Evolutionary conservation across 352 stramenopile genomes (phyloP), one percentile per base, ranked within the genome.

Genomic region (Elongisporangium senticosum): DNA sequence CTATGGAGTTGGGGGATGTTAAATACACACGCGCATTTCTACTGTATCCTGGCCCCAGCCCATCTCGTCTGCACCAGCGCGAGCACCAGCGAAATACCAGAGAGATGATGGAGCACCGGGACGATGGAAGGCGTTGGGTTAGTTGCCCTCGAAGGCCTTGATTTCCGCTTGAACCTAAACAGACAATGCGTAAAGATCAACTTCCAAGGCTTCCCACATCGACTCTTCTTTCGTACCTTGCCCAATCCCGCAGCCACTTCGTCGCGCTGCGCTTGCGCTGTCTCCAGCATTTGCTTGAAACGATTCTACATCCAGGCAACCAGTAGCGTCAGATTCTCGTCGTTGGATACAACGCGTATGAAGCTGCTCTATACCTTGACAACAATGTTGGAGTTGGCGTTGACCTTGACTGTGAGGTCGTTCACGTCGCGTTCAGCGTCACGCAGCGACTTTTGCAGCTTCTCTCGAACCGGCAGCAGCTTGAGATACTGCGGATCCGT

Each of bases 271-370:
- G 73, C 73, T 40, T 74, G 71, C 8, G 76, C 79, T 8, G 69
- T 84, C 53, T 93, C 80, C 39, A 90, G 76, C 77, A 90, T 84
- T 75, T 87, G 78, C 61, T 89, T 89, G 67, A 90, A 87, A 7
- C 79, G 79, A 63, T 88, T 88, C 81, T 91, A 59, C 59, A n/a
- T 4, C 2, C 23, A 26, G 23, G 23, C 23, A 5, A 26, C 23
- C 23, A 26, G 23, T 14, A 22, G 7, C 49, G 48, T 55, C 7
- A 13, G 15, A 49, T 13, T 33, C 20, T 17, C 14, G 6, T 48
- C 33, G n/a, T 23, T 20, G 7, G 5, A 20, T 14, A 21, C 11
- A 3, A 26, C 7, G 20, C 10, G 28, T 8, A 2, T 13, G 19
- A 57, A 67, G 20, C 28, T 5, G 5, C 5, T 2, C 28, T 39